phyloP scores from a whole-genome alignment of 768 basidiomycete species.

The Flagelloscypha sp. region DNA sequence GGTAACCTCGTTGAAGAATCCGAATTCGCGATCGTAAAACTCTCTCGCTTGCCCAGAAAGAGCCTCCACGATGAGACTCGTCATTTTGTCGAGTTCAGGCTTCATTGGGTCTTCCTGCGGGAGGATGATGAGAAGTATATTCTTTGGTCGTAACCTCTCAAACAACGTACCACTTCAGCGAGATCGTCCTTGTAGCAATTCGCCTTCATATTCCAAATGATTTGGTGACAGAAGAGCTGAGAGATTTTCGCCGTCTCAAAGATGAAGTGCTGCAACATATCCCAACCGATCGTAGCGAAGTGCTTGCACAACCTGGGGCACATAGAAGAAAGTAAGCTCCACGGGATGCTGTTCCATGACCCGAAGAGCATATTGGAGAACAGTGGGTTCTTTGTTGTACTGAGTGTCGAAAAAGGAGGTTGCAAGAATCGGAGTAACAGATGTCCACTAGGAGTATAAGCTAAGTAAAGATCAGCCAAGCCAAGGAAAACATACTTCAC shows the following conservation, averaged over 20 bases:
- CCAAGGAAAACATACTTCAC: neutral
- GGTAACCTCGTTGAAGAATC: conserved; percentile 92
- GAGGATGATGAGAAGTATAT: neutral
- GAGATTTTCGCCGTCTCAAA: conserved; percentile 97
- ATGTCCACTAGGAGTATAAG: conserved; percentile 82
- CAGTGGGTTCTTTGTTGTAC: conserved; percentile 73
- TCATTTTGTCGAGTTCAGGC: conserved; percentile 87
- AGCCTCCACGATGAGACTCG: conserved; percentile 66
- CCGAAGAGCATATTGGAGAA: conserved; percentile 94
- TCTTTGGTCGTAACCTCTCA: no score
- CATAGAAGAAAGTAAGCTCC: conserved; percentile 94
- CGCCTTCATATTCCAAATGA: conserved; percentile 99
- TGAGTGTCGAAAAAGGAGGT: conserved; percentile 79
- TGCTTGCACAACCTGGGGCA: conserved; percentile 97
- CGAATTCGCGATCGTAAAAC: conserved; percentile 94
- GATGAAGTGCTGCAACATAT: conserved; percentile 90
- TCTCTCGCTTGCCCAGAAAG: conserved; percentile 81
- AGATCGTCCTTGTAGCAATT: conserved; percentile 92
- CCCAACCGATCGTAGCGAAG: conserved; percentile 84
- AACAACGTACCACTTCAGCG: conserved; percentile 69
- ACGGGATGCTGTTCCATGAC: conserved; percentile 94
- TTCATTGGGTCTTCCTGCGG: conserved; percentile 90
- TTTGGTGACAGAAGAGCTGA: conserved; percentile 97
- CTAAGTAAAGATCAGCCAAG: conserved; percentile 29
- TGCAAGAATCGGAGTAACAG: conserved; percentile 78